phyloP scores from a whole-genome alignment of 768 basidiomycete species.

The Hericium rajendrae region DNA sequence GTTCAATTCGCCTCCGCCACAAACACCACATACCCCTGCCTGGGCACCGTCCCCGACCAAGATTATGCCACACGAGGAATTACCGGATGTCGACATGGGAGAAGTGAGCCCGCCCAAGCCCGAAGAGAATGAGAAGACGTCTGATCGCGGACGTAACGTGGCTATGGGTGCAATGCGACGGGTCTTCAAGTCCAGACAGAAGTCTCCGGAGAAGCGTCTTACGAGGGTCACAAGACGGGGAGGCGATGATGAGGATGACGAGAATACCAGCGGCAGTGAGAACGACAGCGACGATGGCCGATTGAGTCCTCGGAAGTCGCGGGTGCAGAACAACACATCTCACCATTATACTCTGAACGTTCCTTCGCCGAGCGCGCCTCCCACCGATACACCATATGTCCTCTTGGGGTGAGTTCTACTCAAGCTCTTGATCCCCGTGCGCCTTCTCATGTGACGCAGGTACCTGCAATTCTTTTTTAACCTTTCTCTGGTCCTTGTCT shows the following conservation, averaged over 20 bases:
- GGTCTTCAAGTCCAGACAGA: conserved; percentile 54
- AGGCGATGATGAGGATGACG: conserved; percentile 24
- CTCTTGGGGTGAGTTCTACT: conserved; percentile 63
- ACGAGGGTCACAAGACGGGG: conserved; percentile 6
- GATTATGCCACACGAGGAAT: conserved; percentile 48
- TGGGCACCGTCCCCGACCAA: conserved; percentile 61
- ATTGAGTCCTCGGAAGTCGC: conserved; percentile 12
- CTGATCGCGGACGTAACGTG: conserved; percentile 37
- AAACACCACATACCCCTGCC: conserved; percentile 34
- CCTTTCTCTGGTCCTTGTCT: conserved; percentile 68
- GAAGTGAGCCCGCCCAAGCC: conserved; percentile 54
- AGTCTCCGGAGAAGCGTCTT: conserved; percentile 26
- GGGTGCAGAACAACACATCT: conserved; percentile 50
- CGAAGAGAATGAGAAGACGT: conserved; percentile 28
- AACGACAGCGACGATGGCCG: conserved; percentile 30
- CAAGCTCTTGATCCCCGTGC: conserved; percentile 7
- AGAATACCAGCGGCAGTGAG: conserved; percentile 37
- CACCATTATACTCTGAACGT: conserved; percentile 82
- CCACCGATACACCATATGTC: conserved; percentile 68
- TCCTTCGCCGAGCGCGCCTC: conserved; percentile 45
- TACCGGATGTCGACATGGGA: conserved; percentile 66
- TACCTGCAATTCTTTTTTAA: conserved; percentile 97
- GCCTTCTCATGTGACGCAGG: conserved; percentile 25
- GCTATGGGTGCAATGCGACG: conserved; percentile 58
- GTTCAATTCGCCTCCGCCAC: conserved; percentile 46